phyloP scores from a whole-genome alignment of 202 grass and related monocot genomes.

The Thinopyrum obtusiflorum region DNA sequence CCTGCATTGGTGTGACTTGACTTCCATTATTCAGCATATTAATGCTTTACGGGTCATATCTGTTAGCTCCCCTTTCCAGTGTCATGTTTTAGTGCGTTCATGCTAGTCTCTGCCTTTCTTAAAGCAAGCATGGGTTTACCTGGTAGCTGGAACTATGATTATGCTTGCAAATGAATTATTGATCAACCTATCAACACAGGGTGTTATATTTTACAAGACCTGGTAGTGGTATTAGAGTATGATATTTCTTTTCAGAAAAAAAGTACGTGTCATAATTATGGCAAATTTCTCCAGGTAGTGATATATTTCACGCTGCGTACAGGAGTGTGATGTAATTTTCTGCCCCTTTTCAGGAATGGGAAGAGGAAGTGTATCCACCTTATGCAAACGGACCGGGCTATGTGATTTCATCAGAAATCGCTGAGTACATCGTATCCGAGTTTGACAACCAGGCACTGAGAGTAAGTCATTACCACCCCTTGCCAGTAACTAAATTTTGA shows the following conservation, averaged over 20 bases:
- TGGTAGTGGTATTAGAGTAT: not conserved
- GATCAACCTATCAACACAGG: not conserved
- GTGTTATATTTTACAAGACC: not conserved
- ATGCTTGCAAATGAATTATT: not conserved
- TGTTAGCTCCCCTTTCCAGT: not conserved
- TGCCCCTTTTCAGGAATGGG: conserved; percentile 71
- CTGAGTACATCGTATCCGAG: conserved; percentile 64
- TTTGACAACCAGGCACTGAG: conserved; percentile 66
- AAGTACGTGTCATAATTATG: no score
- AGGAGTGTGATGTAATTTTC: conserved; percentile 16
- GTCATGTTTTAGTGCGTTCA: not conserved
- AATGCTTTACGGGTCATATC: not conserved
- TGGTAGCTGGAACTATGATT: not conserved
- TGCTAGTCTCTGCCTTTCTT: not conserved
- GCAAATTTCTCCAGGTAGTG: not conserved
- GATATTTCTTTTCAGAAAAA: not conserved
- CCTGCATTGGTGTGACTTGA: not conserved
- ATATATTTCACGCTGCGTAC: not conserved
- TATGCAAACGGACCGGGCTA: conserved; percentile 93
- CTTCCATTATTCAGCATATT: not conserved
- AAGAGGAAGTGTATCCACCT: conserved; percentile 76
- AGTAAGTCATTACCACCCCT: conserved; percentile 34
- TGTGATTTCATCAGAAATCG: conserved; percentile 75
- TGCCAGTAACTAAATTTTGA: not conserved
- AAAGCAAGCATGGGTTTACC: not conserved